Percentiles rank a stretch among this genome's conserved stretches.
Evolutionary conservation across 164 flowering plant genomes (phyloP).

Genomic region (Tetrastigma voinierianum): DNA sequence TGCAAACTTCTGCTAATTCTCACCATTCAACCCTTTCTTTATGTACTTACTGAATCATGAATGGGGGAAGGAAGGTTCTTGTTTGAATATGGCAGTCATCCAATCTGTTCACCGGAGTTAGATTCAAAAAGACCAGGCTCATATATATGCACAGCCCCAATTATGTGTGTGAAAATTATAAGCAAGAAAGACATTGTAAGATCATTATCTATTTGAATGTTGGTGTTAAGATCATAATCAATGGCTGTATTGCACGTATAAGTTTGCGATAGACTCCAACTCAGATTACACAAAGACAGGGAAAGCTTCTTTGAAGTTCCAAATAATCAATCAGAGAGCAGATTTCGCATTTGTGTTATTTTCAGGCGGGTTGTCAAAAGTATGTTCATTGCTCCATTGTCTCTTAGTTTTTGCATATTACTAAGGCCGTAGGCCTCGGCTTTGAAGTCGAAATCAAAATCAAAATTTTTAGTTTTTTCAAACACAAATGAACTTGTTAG

Average conservation of each 20-base stretch:
- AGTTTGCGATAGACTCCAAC: slow-evolving; percentile 31
- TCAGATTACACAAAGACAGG: slow-evolving; percentile 42
- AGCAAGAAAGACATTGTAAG: background rate
- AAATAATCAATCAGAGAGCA: slow-evolving; percentile 58
- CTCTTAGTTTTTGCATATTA: no score
- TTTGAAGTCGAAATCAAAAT: no score
- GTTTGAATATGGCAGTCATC: slow-evolving; percentile 45
- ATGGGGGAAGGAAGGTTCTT: background rate
- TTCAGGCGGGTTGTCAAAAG: slow-evolving; percentile 50
- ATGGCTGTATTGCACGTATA: slow-evolving; percentile 30
- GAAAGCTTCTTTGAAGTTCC: slow-evolving; percentile 41
- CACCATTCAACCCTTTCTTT: no score
- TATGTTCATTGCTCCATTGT: slow-evolving; percentile 13
- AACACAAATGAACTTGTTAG: no score
- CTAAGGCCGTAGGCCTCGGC: no score
- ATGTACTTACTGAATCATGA: no score
- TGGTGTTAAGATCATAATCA: background rate
- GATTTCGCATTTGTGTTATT: slow-evolving; percentile 61
- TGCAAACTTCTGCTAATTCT: slow-evolving; percentile 38
- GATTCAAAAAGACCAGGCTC: slow-evolving; percentile 26
- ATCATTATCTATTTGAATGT: background rate
- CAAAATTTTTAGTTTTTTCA: no score
- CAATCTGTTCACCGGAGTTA: slow-evolving; percentile 30
- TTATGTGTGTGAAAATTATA: slow-evolving; percentile 38
- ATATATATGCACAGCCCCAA: slow-evolving; percentile 56